Base-by-base conservation (phyloP, 1,284 basidiomycete species). In the Pseudozyma pruni region DNA sequence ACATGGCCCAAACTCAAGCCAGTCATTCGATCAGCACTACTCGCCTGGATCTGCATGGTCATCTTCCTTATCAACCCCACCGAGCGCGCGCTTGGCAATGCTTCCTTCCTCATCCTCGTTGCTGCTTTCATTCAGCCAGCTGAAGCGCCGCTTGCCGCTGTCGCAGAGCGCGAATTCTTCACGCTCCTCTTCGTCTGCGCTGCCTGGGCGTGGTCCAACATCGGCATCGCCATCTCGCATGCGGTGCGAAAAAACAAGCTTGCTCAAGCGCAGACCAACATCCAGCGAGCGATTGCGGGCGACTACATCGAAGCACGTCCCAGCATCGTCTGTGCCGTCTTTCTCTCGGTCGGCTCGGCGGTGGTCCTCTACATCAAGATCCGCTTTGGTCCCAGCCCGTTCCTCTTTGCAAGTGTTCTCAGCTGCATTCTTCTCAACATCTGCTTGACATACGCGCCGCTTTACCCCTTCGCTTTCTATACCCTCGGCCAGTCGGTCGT, bases 381-480 rank as follows among this genome's bases (percentile, higher is more conserved):
- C 2, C 84, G 87, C 27, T 82, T 87, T 61, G 88, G 89, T 3
- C 89, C 89, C 0, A 87, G 89, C 0, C 90, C 89, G 0, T 89
- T 88, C 75, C 81, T 87, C 5, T 85, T 89, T 56, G 86, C 88
- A 0, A 85, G 83, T 31, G 82, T 90, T 7, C 86, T 91, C 46
- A 86, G 59, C 49, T 76, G 69, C 60, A 75, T 75, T 84, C 17
- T 89, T 87, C 72, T 87, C 89, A 52, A 85, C 85, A 88, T 90
- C 22, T 83, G 84, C 35, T 74, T 91, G 19, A 88, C 87, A 0
- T 88, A 87, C 1, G 86, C 87, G 0, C 86, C 83, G 9, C 82
- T 91, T 8, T 89, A 87, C 69, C 91, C 90, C 0, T 91, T 85
- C 66, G 87, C 90, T 0, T 87, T 86, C 73, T 91, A 91, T 78